These are phyloP conservation scores for Torrubiella hemipterigena DNA, from an alignment of 2,329 filamentous ascomycete genomes.

Conservation along the genomic window DNA sequence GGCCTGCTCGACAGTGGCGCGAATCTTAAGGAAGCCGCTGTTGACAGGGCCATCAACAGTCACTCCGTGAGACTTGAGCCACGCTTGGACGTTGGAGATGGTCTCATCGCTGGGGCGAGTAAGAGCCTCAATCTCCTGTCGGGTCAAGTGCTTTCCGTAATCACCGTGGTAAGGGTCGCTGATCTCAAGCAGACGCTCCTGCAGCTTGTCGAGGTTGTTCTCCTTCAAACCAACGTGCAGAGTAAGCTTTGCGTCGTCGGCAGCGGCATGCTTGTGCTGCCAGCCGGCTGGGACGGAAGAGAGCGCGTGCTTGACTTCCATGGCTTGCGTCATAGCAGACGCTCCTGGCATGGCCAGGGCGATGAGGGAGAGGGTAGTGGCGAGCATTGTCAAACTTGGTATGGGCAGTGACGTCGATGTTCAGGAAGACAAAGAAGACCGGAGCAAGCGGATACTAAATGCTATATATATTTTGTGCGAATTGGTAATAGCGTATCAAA, in stretches of 20 bases:
- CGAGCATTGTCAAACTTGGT: no score
- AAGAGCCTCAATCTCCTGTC: constrained; percentile 6
- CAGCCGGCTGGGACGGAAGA: constrained; percentile 3
- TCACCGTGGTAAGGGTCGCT: constrained; percentile 6
- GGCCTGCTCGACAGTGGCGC: constrained; percentile 3
- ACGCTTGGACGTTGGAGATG: constrained; percentile 4
- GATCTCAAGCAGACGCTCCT: constrained; percentile 4
- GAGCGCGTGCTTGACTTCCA: constrained; percentile 7
- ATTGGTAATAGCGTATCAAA: no score
- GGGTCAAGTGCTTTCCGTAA: constrained; percentile 8
- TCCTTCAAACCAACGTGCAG: constrained; percentile 7
- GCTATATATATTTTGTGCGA: no score
- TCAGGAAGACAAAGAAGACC: no score
- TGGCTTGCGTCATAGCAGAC: no score
- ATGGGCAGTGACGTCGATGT: no score
- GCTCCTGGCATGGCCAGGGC: no score
- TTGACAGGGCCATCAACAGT: constrained; percentile 2
- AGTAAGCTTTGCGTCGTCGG: constrained; percentile 2
- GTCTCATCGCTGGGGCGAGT: constrained; percentile 5
- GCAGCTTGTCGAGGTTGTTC: constrained; percentile 6
- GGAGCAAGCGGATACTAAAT: no score
- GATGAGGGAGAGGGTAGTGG: no score
- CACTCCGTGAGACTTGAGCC: constrained; percentile 5
- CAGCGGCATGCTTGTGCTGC: constrained; percentile 3
- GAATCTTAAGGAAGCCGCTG: constrained; percentile 3